Evolutionary conservation across 2,329 filamentous ascomycete genomes (phyloP).

Genomic region (Xylaria multiplex): DNA sequence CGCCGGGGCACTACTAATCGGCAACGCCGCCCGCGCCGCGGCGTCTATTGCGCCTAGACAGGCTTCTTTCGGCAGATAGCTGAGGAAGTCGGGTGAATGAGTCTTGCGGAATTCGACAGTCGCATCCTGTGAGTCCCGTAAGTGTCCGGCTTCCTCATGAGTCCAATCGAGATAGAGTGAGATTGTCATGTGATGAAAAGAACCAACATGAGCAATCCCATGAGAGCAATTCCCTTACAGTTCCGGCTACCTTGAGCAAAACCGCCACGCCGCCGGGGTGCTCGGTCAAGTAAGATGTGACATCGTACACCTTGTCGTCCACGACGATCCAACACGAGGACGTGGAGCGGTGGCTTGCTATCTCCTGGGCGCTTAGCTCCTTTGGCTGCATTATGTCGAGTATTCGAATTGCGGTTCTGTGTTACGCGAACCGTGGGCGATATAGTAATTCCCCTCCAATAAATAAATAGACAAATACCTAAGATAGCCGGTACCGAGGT

Average conservation of each 20-base stretch:
- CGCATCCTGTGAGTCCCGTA: conserved; percentile 44
- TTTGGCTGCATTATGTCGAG: conserved; percentile 11
- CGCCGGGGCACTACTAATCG: conserved; percentile 21
- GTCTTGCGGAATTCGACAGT: conserved; percentile 48
- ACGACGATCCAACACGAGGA: conserved; percentile 54
- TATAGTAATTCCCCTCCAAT: neutral
- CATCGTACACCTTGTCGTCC: conserved; percentile 50
- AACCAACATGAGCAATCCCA: neutral
- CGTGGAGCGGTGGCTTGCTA: conserved; percentile 49
- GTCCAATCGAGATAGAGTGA: neutral
- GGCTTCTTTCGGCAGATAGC: conserved; percentile 48
- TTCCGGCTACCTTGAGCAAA: conserved; percentile 46
- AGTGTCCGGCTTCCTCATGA: conserved; percentile 1
- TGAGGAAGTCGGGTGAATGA: conserved; percentile 46
- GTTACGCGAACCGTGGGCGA: neutral
- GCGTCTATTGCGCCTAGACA: conserved; percentile 45
- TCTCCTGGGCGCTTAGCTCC: conserved; percentile 47
- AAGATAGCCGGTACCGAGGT: neutral
- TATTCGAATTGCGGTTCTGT: neutral
- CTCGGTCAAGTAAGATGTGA: conserved; percentile 50
- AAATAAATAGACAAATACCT: neutral
- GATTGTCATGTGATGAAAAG: neutral
- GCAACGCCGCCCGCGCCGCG: conserved; percentile 40
- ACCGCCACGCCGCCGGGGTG: conserved; percentile 49
- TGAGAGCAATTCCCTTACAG: conserved; percentile 40